Percentiles rank a stretch among this genome's conserved stretches.
phyloP scores from a whole-genome alignment of 192 early-diverging fungal genomes.

The Coemansia sp. region DNA sequence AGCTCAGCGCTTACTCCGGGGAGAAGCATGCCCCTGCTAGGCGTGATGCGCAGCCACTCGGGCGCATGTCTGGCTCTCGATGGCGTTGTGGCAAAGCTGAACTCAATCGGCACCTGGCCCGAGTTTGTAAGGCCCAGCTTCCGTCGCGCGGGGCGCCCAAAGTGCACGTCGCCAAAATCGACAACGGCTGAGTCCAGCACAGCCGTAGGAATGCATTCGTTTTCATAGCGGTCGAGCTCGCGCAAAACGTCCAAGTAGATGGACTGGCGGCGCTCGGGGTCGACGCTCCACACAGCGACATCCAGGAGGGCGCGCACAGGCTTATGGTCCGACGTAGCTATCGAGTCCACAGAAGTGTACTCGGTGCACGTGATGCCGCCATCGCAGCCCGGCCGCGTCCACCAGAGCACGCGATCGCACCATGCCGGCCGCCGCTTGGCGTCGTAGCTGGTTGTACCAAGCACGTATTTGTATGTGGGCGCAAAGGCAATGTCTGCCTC shows the following conservation, averaged over 20 bases:
- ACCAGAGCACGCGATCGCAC: constrained; percentile 94
- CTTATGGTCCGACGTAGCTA: constrained; percentile 77
- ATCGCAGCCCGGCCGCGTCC: constrained; percentile 60
- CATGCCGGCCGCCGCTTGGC: constrained; percentile 86
- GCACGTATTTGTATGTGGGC: constrained; percentile 94
- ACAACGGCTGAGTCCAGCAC: constrained; percentile 61
- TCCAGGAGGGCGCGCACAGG: constrained; percentile 78
- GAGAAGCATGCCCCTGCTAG: constrained; percentile 67
- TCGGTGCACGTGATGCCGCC: constrained; percentile 25
- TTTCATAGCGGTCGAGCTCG: constrained; percentile 78
- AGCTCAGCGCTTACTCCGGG: constrained; percentile 60
- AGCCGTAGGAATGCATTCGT: constrained; percentile 76
- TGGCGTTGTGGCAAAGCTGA: constrained; percentile 72
- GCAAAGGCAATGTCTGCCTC: constrained; percentile 77
- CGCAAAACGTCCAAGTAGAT: constrained; percentile 66
- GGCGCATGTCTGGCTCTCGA: constrained; percentile 61
- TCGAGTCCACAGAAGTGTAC: constrained; percentile 18
- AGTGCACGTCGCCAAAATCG: constrained; percentile 73
- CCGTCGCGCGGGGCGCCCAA: constrained; percentile 54
- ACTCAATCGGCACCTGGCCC: constrained; percentile 74
- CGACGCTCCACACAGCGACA: constrained; percentile 67
- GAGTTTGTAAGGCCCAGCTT: constrained; percentile 70
- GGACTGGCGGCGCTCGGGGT: constrained; percentile 59
- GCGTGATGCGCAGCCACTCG: constrained; percentile 76
- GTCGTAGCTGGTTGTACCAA: constrained; percentile 82